Conservation (phyloP, 2,329 filamentous ascomycete genomes). For the Nigrospora oryzae region DNA sequence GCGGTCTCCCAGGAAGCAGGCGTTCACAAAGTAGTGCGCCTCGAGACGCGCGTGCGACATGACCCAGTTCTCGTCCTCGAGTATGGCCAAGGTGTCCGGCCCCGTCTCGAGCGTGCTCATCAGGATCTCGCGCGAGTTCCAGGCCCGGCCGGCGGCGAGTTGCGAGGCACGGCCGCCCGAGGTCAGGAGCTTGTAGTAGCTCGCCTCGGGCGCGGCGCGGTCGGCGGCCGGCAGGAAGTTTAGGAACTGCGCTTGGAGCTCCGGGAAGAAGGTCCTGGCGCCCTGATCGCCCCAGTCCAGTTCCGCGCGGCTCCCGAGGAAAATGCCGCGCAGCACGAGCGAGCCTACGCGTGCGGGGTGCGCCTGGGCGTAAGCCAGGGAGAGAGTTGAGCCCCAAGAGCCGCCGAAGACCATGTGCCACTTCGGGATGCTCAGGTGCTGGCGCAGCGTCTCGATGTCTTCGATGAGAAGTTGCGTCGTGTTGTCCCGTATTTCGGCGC, state of each 20-base stretch:
- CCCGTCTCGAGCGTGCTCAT: constrained; percentile 18
- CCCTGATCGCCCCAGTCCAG: constrained; percentile 17
- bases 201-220: constrained; percentile 7
- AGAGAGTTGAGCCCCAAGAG: constrained; percentile 35
- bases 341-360: constrained; percentile 24
- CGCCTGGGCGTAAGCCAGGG: constrained; percentile 29
- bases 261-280: constrained; percentile 21
- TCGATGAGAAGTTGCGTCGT: constrained; percentile 29
- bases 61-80: constrained; percentile 20
- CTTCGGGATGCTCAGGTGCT: constrained; percentile 27
- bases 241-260: constrained; percentile 21
- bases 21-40: constrained; percentile 27
- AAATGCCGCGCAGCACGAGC: constrained; percentile 33
- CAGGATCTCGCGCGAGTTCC: constrained; percentile 25
- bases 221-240: constrained; percentile 21
- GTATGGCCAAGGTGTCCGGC: constrained; percentile 8
- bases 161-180: constrained; percentile 17
- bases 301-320: constrained; percentile 23
- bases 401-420: constrained; percentile 35
- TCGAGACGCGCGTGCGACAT: constrained; percentile 26
- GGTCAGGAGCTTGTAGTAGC: constrained; percentile 23
- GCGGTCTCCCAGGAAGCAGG: constrained; percentile 24
- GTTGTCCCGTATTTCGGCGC: constrained; percentile 29
- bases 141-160: constrained; percentile 21
- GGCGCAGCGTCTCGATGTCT: constrained; percentile 30